Evolutionary conservation across 2,329 filamentous ascomycete species (phyloP).

Genomic region (Aspergillus ustus): DNA sequence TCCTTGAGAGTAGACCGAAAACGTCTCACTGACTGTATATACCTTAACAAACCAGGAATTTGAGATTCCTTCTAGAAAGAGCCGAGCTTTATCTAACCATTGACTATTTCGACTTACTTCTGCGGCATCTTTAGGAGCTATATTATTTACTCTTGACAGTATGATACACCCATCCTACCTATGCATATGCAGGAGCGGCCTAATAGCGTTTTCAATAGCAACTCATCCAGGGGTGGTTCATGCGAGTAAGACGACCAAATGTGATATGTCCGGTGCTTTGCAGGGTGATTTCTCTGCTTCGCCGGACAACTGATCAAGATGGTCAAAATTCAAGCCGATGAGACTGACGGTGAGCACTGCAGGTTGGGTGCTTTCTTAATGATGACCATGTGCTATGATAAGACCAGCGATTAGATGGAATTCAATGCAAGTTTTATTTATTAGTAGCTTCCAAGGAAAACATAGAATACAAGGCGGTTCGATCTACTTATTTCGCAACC

Average conservation of each 20-base stretch:
- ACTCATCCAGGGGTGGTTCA: conserved; percentile 8
- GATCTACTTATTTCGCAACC: conserved; percentile 37
- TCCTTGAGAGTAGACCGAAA: too few species aligned
- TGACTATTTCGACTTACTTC: background rate
- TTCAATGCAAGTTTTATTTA: conserved; percentile 15
- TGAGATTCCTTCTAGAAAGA: too few species aligned
- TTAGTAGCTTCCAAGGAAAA: background rate
- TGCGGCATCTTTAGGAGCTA: background rate
- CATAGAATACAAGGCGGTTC: conserved; percentile 3
- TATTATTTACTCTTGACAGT: background rate
- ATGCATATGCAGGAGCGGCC: conserved; percentile 15
- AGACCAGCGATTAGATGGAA: background rate
- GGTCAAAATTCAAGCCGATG: background rate
- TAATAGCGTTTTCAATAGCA: conserved; percentile 23
- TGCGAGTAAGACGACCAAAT: background rate
- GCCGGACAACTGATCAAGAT: background rate
- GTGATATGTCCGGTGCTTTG: conserved; percentile 16
- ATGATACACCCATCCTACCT: conserved; percentile 4
- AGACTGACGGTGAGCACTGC: background rate
- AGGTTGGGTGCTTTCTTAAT: background rate
- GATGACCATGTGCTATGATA: background rate
- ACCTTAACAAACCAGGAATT: too few species aligned
- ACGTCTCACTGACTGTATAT: too few species aligned
- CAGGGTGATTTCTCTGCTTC: background rate
- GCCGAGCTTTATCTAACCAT: too few species aligned